Base-by-base conservation (phyloP, 139 green algal genomes). In the Dunaliella primolecta region DNA sequence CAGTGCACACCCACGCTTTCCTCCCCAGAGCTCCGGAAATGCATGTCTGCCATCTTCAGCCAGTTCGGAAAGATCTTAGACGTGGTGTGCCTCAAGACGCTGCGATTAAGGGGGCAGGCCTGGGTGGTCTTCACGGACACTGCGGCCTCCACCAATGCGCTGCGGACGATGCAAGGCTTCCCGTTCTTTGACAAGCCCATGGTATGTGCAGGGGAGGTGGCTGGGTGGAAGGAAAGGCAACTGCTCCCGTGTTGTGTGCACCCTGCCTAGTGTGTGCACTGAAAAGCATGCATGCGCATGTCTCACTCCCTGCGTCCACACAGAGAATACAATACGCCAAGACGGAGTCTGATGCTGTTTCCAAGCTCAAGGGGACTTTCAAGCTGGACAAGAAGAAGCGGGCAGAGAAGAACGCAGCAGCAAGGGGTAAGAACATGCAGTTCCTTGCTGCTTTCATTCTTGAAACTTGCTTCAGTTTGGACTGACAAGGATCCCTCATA, bases 121-220 rank as follows among this genome's bases (percentile, higher is more conserved):
- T 99, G 97, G 97, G 87, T 99, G 0, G 95, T 98, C 1, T 99
- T 99, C 86, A 93, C 92, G 27, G 93, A 97, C 37, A 89, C 96
- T 0, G 90, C 91, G 0, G 87, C 93, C 15, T 95, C 97, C 0
- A 95, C 90, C 2, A 96, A 95, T 38, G 97, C 97, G 0, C 81
- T 98, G 72, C 89, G 94, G 30, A 89, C 92, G 24, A 97, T 99
- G 94, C 95, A 99, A 82, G 95, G 93, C 29, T 99, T 99, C 88
- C 96, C 96, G 0, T 99, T 99, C 91, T 98, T 97, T 75, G 96
- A 98, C 75, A 99, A 99, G 91, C 94, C 96, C 11, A 96, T 99
- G 86, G 93, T 97, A 84, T 86, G 93, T 83, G n/a, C n/a, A n/a
- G n/a, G n/a, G n/a, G n/a, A 23, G 20, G 70, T 29, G 32, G 30